Percentiles rank a stretch among this genome's conserved stretches.
These are phyloP conservation scores for Aspergillus clavatus DNA, from an alignment of 2,329 filamentous ascomycete genomes.

Conservation along the genomic window DNA sequence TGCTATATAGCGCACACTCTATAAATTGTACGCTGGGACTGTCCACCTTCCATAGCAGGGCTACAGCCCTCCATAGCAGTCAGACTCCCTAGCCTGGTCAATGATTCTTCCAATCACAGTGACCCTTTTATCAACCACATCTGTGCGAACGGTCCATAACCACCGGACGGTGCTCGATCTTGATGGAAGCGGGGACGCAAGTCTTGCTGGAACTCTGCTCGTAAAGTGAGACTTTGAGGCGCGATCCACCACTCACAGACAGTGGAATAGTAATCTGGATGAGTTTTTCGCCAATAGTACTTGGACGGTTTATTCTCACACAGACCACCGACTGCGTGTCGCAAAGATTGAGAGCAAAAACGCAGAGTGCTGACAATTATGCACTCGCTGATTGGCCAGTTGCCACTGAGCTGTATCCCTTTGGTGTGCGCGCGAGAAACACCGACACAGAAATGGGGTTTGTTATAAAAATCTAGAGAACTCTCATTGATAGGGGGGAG, in stretches of 20 bases:
- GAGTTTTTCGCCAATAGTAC: neutral
- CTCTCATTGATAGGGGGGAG: neutral
- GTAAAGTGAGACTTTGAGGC: neutral
- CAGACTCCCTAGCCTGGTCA: too few species aligned
- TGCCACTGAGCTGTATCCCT: neutral
- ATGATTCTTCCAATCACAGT: too few species aligned
- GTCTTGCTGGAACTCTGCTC: neutral
- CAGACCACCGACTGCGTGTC: neutral
- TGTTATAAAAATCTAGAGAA: neutral
- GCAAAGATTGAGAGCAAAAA: neutral
- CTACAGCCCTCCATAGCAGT: too few species aligned
- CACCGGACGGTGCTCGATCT: neutral
- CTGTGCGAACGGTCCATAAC: too few species aligned
- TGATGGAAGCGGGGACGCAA: neutral
- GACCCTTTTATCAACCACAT: too few species aligned
- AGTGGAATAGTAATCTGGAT: neutral
- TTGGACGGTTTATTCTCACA: neutral
- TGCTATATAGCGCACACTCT: too few species aligned
- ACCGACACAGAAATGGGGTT: neutral
- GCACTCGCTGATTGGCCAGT: slow-evolving; percentile 6
- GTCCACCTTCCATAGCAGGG: too few species aligned
- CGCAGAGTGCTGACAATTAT: slow-evolving; percentile 8
- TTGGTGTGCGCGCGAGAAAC: neutral
- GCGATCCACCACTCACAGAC: neutral
- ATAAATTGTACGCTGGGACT: too few species aligned